Conservation (phyloP, 495 filamentous ascomycete species). For the Astrothelium subdiscretum region DNA sequence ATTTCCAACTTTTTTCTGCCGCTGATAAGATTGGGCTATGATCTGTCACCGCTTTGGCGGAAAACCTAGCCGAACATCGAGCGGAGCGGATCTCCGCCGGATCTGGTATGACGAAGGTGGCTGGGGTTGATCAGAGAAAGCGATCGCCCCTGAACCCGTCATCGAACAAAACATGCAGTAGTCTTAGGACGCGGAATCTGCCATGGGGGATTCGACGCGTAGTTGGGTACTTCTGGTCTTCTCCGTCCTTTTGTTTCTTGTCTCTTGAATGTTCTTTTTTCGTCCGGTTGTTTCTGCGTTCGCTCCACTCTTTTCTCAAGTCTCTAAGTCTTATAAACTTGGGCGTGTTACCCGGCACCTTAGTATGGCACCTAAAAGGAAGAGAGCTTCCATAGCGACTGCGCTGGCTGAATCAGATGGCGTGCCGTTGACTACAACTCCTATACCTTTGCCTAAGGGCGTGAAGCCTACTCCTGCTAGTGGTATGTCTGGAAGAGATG, state of each 20-base stretch:
- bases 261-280: neutral
- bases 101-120: conserved; percentile 3
- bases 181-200: too few species aligned
- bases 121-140: neutral
- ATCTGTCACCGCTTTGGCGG: neutral
- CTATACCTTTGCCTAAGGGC: neutral
- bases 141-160: conserved; percentile 1
- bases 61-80: neutral
- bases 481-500: neutral
- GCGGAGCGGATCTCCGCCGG: neutral
- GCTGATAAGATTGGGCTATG: conserved; percentile 1
- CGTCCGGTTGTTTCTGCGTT: neutral
- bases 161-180: neutral
- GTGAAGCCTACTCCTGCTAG: neutral
- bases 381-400: neutral
- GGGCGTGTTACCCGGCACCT: neutral
- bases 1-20: neutral
- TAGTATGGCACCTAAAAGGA: conserved; percentile 1
- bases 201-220: neutral
- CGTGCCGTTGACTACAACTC: neutral
- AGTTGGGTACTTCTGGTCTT: too few species aligned
- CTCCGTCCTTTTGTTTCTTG: neutral
- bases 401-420: neutral
- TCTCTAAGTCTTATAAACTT: neutral
- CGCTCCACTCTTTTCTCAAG: neutral